phyloP scores from a whole-genome alignment of 495 filamentous ascomycete species.

The Xylaria scruposa region DNA sequence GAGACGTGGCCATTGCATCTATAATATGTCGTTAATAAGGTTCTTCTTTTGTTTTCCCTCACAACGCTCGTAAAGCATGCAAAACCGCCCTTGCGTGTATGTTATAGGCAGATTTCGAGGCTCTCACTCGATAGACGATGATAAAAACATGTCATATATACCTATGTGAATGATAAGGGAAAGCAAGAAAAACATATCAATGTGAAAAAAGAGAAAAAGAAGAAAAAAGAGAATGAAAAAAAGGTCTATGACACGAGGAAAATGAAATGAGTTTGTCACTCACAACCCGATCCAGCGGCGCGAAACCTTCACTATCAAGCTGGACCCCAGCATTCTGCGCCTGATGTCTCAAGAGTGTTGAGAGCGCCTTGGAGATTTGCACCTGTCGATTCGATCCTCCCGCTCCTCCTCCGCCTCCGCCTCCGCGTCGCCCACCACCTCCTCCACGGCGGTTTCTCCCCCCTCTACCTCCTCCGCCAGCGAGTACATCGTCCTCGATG shows the following conservation, averaged over 20 bases:
- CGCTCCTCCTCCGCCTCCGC: constrained; percentile 39
- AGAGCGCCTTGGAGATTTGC: constrained; percentile 80
- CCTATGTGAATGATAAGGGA: too few species aligned
- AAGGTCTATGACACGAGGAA: not conserved
- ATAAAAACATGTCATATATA: too few species aligned
- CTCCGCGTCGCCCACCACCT: constrained; percentile 38
- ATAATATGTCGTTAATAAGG: constrained; percentile 13
- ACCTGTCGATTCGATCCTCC: constrained; percentile 59
- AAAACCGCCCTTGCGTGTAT: not conserved
- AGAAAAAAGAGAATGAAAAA: too few species aligned
- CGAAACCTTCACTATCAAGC: constrained; percentile 81
- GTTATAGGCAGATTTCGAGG: too few species aligned
- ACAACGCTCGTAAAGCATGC: not conserved
- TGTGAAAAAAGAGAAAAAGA: not conserved
- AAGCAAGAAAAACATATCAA: too few species aligned
- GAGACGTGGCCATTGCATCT: constrained; percentile 76
- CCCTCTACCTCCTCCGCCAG: constrained; percentile 22
- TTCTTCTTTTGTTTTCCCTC: not conserved
- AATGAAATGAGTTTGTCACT: constrained; percentile 43
- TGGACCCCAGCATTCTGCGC: constrained; percentile 78
- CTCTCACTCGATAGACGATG: too few species aligned
- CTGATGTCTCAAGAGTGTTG: constrained; percentile 80
- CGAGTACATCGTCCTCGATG: constrained; percentile 26
- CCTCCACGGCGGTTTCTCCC: constrained; percentile 25
- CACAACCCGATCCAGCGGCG: constrained; percentile 78